Evolutionary conservation across 2,329 filamentous ascomycete genomes (phyloP).

Genomic region (Aspergillus sp.): DNA sequence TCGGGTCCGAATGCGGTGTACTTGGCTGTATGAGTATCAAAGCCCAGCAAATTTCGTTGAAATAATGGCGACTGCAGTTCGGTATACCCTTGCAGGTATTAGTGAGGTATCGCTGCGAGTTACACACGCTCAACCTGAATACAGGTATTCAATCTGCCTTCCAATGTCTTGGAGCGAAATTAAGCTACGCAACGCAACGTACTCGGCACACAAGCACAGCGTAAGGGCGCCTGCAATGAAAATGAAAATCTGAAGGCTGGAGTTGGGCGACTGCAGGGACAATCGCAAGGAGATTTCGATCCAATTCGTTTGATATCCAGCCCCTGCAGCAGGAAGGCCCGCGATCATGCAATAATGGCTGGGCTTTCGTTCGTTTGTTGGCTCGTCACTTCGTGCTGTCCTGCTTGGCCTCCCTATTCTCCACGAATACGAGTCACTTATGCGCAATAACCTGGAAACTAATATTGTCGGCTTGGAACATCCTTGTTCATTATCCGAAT

Average conservation of each 20-base stretch:
- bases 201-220: slow-evolving; percentile 10
- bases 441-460: slow-evolving; percentile 6
- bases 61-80: neutral
- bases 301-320: slow-evolving; percentile 4
- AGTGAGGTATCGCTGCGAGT: neutral
- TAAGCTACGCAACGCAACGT: slow-evolving; percentile 1
- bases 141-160: neutral
- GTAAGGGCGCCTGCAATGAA: slow-evolving; percentile 10
- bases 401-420: neutral
- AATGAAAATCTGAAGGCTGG: neutral
- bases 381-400: neutral
- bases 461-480: slow-evolving; percentile 7
- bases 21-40: neutral
- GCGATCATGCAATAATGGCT: slow-evolving; percentile 8
- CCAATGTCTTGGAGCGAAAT: neutral
- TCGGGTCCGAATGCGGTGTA: slow-evolving; percentile 21
- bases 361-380: neutral
- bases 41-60: neutral
- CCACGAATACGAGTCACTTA: slow-evolving; percentile 12
- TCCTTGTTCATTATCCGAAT: slow-evolving; percentile 14
- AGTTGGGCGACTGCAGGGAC: slow-evolving; percentile 10
- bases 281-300: slow-evolving; percentile 10
- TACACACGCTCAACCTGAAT: neutral
- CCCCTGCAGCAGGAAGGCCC: slow-evolving; percentile 3
- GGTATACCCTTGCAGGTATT: slow-evolving; percentile 4